Conservation (phyloP, 2,329 filamentous ascomycete species). For the Talaromyces sp. region DNA sequence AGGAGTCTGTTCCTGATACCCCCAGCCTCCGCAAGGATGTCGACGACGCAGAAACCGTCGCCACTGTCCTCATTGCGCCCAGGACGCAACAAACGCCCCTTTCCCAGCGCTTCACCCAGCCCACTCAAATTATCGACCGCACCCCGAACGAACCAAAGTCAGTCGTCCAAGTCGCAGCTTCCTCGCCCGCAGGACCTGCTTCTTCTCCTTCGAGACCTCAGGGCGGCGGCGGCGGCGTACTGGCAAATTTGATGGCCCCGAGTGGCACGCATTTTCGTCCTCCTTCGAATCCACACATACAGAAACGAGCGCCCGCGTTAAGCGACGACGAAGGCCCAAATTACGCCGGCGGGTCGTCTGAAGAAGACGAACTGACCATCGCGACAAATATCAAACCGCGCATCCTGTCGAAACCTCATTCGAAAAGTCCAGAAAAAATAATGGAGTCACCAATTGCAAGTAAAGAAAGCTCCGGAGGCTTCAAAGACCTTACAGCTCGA, state of each 20-base stretch:
- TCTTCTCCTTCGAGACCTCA: conserved; percentile 38
- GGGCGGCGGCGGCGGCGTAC: conserved; percentile 38
- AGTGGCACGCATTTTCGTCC: conserved; percentile 68
- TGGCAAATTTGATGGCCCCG: conserved; percentile 67
- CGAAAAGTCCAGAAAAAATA: conserved; percentile 36
- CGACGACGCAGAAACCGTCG: conserved; percentile 46
- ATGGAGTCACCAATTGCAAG: conserved; percentile 38
- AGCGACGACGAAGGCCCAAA: conserved; percentile 56
- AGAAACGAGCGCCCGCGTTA: conserved; percentile 38
- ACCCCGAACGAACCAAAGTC: conserved; percentile 37
- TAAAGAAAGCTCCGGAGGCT: conserved; percentile 28
- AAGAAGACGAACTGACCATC: conserved; percentile 50
- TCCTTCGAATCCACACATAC: conserved; percentile 41
- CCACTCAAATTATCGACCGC: conserved; percentile 56
- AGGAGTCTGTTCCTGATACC: conserved; percentile 40
- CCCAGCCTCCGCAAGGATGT: conserved; percentile 37
- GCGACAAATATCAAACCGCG: conserved; percentile 59
- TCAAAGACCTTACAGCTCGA: conserved; percentile 44
- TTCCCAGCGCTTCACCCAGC: conserved; percentile 48
- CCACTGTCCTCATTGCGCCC: conserved; percentile 44
- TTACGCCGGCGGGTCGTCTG: conserved; percentile 61
- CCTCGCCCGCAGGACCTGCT: conserved; percentile 66
- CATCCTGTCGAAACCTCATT: conserved; percentile 49
- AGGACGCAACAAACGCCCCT: conserved; percentile 27
- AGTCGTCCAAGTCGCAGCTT: conserved; percentile 78